These are phyloP conservation scores for Pichia sp. DNA, from an alignment of 1,139 yeast genomes.

Conservation along the genomic window DNA sequence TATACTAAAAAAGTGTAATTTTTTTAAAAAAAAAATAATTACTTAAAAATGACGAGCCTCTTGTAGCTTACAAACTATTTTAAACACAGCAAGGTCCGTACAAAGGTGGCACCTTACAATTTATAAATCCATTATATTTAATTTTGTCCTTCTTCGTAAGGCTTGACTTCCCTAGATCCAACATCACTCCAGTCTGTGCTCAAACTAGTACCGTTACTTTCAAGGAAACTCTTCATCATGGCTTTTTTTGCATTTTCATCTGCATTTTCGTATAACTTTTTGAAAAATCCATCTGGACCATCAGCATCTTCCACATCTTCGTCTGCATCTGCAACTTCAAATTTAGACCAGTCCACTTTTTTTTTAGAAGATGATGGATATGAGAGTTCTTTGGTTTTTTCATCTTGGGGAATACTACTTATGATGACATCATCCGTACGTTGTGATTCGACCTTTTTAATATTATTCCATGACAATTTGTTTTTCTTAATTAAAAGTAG, in stretches of 20 bases:
- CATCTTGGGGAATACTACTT: constrained; percentile 19
- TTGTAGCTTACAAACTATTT: no score
- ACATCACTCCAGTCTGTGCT: constrained; percentile 97
- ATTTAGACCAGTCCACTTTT: constrained; percentile 66
- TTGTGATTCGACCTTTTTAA: constrained; percentile 31
- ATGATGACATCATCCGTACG: not conserved
- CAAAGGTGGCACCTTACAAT: no score
- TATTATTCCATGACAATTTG: constrained; percentile 37
- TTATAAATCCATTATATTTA: no score
- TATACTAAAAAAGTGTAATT: not conserved
- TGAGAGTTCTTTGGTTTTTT: no score
- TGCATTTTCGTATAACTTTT: constrained; percentile 65
- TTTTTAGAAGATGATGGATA: constrained; percentile 62
- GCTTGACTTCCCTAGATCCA: constrained; percentile 59
- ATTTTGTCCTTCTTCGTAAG: constrained; percentile 51
- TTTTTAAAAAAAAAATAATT: no score
- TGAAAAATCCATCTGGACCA: constrained; percentile 56
- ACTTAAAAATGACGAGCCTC: no score
- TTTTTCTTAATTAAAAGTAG: constrained; percentile 40
- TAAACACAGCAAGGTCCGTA: no score
- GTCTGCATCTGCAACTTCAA: constrained; percentile 48
- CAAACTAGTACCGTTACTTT: constrained; percentile 88
- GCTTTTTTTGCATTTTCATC: constrained; percentile 89
- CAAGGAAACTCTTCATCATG: constrained; percentile 94
- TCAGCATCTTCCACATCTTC: constrained; percentile 41